Base-by-base conservation (phyloP, 2,329 filamentous ascomycete genomes). In the Ceratocystis papillata region DNA sequence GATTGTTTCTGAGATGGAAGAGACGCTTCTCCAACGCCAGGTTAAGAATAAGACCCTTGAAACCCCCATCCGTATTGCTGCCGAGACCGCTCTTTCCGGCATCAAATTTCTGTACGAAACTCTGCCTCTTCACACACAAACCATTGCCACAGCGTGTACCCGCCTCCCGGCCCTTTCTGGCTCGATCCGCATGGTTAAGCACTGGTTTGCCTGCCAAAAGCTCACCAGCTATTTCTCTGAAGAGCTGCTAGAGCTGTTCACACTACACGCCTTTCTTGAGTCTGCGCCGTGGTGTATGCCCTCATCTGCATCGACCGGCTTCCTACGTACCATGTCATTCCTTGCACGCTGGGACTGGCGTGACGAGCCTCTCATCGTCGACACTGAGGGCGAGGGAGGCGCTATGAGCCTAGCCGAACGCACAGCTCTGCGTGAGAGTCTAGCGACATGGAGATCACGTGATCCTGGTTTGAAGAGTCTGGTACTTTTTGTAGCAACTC, bases 291-390 rank as follows among this genome's bases (percentile, higher is more conserved):
- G 90, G 87, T 77, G 82, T 46, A 78, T 82, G 0, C 93, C 95
- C 0, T 87, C 88, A 0, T 93, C 87, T 70, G 80, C 87, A 8
- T 85, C 86, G 71, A 87, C 87, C 0, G 94, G 89, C 3, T 93
- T 99, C 73, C 76, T 96, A 33, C 85, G 92, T 25, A 89, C 89
- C 0, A 78, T 99, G 1, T 78, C 87, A 41, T 88, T 93, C 74
- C 79, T 99, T 15, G 85, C 91, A 1, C 82, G 85, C 53, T 99
- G 94, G 91, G 90, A 97, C 74, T 99, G 94, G 94, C 84, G 89
- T 33, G 80, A 86, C 6, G 87, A 91, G 64, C 88, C 94, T 1
- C 79, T 97, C 41, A 80, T 96, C 44, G 80, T 96, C 30, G 90
- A 96, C 74, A 81, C 90, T 30, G 65, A 64, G n/a, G 45, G 59